These are phyloP conservation scores for Venturia nashicola DNA, from an alignment of 2,329 filamentous ascomycete genomes.

Conservation along the genomic window DNA sequence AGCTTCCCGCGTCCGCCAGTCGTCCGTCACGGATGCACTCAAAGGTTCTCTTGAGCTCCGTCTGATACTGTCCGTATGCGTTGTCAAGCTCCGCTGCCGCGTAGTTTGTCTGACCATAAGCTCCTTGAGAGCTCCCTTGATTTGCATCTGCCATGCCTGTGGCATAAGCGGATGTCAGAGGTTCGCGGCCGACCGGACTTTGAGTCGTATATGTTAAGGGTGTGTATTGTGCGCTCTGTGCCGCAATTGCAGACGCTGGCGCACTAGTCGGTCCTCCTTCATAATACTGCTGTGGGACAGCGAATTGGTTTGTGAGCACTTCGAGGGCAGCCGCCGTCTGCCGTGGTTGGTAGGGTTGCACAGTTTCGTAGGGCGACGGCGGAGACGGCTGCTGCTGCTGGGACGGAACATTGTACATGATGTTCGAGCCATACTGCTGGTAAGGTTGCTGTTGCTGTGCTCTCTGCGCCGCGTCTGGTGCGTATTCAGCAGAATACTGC, in stretches of 20 bases:
- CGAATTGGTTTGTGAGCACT: conserved; percentile 57
- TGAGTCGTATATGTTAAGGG: conserved; percentile 48
- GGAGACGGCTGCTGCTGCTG: conserved; percentile 32
- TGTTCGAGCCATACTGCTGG: conserved; percentile 45
- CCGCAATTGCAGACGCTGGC: conserved; percentile 44
- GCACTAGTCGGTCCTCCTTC: conserved; percentile 47
- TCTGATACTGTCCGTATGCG: conserved; percentile 52
- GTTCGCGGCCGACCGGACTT: conserved; percentile 41
- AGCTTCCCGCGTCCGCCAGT: conserved; percentile 45
- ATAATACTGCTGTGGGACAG: conserved; percentile 67
- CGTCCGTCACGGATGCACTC: conserved; percentile 53
- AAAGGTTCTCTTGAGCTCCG: conserved; percentile 50
- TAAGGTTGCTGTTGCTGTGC: conserved; percentile 37
- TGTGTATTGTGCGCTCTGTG: conserved; percentile 48
- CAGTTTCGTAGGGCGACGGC: conserved; percentile 59
- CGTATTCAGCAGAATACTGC: conserved; percentile 56
- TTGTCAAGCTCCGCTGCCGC: conserved; percentile 42
- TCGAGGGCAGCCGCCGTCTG: conserved; percentile 68
- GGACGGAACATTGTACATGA: conserved; percentile 71
- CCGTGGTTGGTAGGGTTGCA: conserved; percentile 56
- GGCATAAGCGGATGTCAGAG: conserved; percentile 38
- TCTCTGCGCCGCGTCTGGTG: conserved; percentile 29
- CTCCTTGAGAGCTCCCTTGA: conserved; percentile 27
- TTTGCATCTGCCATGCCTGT: conserved; percentile 40
- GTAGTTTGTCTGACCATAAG: conserved; percentile 21